Evolutionary conservation across 2,329 filamentous ascomycete species (phyloP), one percentile per base, ranked within the genome.

Genomic region (Colletotrichum melonis): DNA sequence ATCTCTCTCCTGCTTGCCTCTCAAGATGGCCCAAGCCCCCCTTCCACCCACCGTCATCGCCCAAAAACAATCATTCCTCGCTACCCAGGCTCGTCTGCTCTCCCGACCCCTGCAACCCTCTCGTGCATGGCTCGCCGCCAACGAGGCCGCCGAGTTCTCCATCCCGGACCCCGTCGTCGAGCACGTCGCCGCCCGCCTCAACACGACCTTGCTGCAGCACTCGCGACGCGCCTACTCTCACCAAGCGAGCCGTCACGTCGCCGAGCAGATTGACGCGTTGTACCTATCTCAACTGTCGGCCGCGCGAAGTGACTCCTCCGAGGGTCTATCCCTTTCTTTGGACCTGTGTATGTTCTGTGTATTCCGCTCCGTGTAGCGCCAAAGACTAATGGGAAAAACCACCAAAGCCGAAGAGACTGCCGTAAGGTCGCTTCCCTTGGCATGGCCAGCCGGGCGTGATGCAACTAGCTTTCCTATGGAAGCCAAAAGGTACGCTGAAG

Each of bases 251-350:
- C 88, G 92, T 46, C 91, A 93, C 77, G 88, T 94, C 22, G 92
- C 92, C 2, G 92, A 94, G 83, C 92, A 95, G 83, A 90, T 95
- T 55, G 91, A 93, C 81, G 82, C 83, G 60, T 82, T 93, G 57
- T 94, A 94, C 80, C 87, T 88, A 80, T 57, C 63, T 12, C 82
- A 84, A 55, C 82, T 83, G 1, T 76, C 77, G 4, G 78, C 78
- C 1, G 74, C 76, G 14, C 73, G 76, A 2, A 76, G 69, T 0
- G 81, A 81, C 6, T 83, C 82, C 5, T 85, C 87, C 52, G 84
- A 81, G 58, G 84, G 82, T 1, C 80, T 86, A 28, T 80, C 77
- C 35, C 78, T 80, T 38, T 84, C 86, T 26, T 79, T 84, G 11
- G 87, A 90, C 76, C 78, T 89, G 32, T 84, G 84, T 88, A 80